Conservation (phyloP, 768 basidiomycete species). For the Suillus fuscotomentosus region DNA sequence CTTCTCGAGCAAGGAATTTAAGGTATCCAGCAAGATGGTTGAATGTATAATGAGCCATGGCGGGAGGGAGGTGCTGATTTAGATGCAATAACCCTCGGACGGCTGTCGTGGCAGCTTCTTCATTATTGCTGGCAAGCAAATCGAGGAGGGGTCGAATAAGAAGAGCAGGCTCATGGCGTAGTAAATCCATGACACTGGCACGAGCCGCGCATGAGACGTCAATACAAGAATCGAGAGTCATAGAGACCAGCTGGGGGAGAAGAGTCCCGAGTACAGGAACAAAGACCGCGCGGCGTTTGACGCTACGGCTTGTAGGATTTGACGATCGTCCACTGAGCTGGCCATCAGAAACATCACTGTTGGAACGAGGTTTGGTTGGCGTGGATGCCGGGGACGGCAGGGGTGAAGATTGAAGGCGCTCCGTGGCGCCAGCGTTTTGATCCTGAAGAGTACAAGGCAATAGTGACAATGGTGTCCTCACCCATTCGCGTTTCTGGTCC, state of each 20-base stretch:
- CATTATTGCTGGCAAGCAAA: constrained; percentile 49
- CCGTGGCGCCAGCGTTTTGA: constrained; percentile 37
- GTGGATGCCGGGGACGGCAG: constrained; percentile 32
- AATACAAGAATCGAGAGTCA: constrained; percentile 54
- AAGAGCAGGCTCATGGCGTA: constrained; percentile 75
- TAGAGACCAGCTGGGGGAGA: constrained; percentile 51
- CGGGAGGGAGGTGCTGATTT: constrained; percentile 56
- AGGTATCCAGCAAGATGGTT: constrained; percentile 71
- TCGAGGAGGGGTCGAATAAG: constrained; percentile 64
- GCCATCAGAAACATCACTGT: constrained; percentile 24
- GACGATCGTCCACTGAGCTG: constrained; percentile 42
- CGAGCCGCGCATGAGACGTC: constrained; percentile 56
- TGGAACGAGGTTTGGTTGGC: constrained; percentile 28
- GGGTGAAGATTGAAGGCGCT: constrained; percentile 30
- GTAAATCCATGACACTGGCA: constrained; percentile 56
- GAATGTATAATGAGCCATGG: constrained; percentile 63
- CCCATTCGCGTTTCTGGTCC: constrained; percentile 57
- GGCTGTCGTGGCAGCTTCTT: constrained; percentile 46
- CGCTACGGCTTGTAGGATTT: constrained; percentile 40
- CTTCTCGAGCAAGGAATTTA: constrained; percentile 48
- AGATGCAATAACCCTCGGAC: constrained; percentile 60
- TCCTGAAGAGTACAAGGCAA: constrained; percentile 59
- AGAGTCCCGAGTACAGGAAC: constrained; percentile 56
- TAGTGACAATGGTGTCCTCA: constrained; percentile 64
- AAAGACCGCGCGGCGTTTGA: constrained; percentile 66